These are phyloP conservation scores for Saccharomycopsis microspora DNA, from an alignment of 805 yeast genomes.

Conservation along the genomic window DNA sequence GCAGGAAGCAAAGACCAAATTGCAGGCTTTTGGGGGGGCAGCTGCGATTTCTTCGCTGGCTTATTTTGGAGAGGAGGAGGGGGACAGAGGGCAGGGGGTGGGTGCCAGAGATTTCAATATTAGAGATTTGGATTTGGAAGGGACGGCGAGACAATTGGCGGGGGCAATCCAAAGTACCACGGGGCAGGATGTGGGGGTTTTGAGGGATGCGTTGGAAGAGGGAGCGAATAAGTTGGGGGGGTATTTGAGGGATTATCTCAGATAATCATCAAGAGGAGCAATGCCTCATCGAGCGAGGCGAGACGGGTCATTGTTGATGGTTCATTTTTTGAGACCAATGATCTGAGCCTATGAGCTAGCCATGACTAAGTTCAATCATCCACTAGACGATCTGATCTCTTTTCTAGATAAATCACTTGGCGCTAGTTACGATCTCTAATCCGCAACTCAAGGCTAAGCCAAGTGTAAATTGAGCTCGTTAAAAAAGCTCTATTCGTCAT, in stretches of 20 bases:
- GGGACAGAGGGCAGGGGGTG: conserved; percentile 20
- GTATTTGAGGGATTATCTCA: conserved; percentile 76
- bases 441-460: too few relatives aligned
- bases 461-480: too few relatives aligned
- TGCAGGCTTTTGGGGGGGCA: conserved; percentile 76
- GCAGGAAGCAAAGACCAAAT: conserved; percentile 70
- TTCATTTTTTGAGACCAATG: too few relatives aligned
- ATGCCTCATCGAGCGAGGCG: too few relatives aligned
- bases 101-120: conserved; percentile 20
- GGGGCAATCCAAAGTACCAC: conserved; percentile 61
- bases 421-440: too few relatives aligned
- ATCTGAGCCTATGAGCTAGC: too few relatives aligned
- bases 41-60: conserved; percentile 85
- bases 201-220: conserved; percentile 85
- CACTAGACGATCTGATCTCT: too few relatives aligned
- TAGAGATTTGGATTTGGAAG: conserved; percentile 39
- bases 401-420: too few relatives aligned
- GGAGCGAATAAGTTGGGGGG: conserved; percentile 88
- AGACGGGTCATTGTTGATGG: too few relatives aligned
- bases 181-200: conserved; percentile 79
- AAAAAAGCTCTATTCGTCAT: too few relatives aligned
- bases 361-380: too few relatives aligned
- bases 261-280: conserved; percentile 20
- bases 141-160: conserved; percentile 50
- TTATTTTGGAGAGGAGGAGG: conserved; percentile 81